Evolutionary conservation across 352 stramenopile species (phyloP).

Genomic region (Saprolegnia diclina): DNA sequence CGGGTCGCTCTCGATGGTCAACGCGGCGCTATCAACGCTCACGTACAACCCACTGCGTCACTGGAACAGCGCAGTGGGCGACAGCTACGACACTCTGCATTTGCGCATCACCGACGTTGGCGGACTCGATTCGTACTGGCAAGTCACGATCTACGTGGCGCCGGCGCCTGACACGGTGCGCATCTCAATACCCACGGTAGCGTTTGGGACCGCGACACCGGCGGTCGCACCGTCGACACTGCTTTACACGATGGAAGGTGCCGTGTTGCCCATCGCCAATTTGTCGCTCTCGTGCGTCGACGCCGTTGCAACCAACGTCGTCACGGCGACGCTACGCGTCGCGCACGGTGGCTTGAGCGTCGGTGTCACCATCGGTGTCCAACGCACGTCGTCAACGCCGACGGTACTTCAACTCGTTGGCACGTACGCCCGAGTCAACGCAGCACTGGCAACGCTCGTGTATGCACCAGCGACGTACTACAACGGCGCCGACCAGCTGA

Average conservation of each 20-base stretch:
- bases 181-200: constrained; percentile 22
- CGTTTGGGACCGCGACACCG: not conserved
- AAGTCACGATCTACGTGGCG: constrained; percentile 27
- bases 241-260: constrained; percentile 1
- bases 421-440: constrained; percentile 46
- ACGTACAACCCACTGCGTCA: constrained; percentile 49
- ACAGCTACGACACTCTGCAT: constrained; percentile 46
- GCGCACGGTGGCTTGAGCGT: constrained; percentile 17
- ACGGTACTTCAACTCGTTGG: constrained; percentile 32
- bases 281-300: constrained; percentile 24
- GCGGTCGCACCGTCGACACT: not conserved
- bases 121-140: constrained; percentile 21
- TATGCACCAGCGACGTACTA: constrained; percentile 44
- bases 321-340: constrained; percentile 24
- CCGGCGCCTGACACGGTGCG: constrained; percentile 29
- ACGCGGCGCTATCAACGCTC: constrained; percentile 39
- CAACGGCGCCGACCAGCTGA: constrained; percentile 41
- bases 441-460: constrained; percentile 32
- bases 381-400: constrained; percentile 27
- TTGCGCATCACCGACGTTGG: constrained; percentile 37
- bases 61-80: constrained; percentile 59
- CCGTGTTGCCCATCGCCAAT: not conserved
- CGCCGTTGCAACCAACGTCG: constrained; percentile 2
- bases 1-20: constrained; percentile 40
- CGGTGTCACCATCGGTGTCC: constrained; percentile 26